A percentile compares a stretch with the other conserved stretches of the same genome.
phyloP scores from a whole-genome alignment of 306 rosid genomes.

The Medicago arabica region DNA sequence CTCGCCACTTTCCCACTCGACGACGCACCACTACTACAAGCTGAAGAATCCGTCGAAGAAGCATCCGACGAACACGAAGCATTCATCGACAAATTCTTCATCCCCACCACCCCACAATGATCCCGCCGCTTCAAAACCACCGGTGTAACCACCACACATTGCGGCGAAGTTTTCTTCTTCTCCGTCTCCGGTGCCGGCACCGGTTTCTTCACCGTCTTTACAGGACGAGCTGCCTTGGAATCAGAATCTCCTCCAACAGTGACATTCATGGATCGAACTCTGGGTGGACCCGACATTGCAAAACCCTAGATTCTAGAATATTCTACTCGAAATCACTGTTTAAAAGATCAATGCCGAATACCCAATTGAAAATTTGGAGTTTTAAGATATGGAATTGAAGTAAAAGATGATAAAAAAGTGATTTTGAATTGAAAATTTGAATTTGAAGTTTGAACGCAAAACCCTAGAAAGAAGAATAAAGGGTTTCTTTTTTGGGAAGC shows the following conservation, averaged over 20 bases:
- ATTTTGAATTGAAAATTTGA: constrained; percentile 30
- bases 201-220: constrained; percentile 58
- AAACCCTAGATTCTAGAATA: constrained; percentile 40
- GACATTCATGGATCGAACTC: constrained; percentile 75
- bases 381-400: not conserved
- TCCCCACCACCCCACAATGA: constrained; percentile 50
- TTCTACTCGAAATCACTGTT: constrained; percentile 9
- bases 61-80: constrained; percentile 85
- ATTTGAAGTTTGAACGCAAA: constrained; percentile 33
- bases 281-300: constrained; percentile 84
- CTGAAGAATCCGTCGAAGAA: constrained; percentile 77
- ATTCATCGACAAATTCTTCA: constrained; percentile 59
- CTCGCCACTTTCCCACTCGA: constrained; percentile 58
- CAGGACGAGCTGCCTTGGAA: constrained; percentile 51
- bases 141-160: constrained; percentile 46
- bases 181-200: constrained; percentile 51
- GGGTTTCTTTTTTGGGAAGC: not conserved
- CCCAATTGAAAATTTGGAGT: constrained; percentile 42
- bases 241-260: constrained; percentile 57
- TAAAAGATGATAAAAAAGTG: not conserved
- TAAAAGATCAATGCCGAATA: constrained; percentile 39
- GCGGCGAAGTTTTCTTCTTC: constrained; percentile 50
- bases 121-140: constrained; percentile 53
- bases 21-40: constrained; percentile 64
- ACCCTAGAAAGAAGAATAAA: constrained; percentile 44